phyloP scores from a whole-genome alignment of 2,329 filamentous ascomycete genomes.

The Didymella glomerata region DNA sequence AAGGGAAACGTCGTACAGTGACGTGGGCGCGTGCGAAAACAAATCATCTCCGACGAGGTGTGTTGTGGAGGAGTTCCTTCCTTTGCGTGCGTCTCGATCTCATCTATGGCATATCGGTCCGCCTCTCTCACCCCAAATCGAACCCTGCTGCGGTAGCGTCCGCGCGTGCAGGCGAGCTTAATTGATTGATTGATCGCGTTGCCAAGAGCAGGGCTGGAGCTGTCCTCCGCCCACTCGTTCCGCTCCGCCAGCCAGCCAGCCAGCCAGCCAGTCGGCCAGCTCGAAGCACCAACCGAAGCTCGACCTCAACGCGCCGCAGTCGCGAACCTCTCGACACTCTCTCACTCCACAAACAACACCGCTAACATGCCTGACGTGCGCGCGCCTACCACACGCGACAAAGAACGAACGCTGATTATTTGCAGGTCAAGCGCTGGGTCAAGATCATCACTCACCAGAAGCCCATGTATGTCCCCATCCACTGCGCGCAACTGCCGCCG shows the following conservation, averaged over 20 bases:
- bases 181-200: constrained; percentile 5
- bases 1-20: constrained; percentile 1
- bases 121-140: not conserved
- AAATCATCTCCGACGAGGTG: too few species aligned
- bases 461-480: constrained; percentile 72
- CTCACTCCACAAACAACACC: constrained; percentile 1
- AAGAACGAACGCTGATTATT: constrained; percentile 21
- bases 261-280: constrained; percentile 27
- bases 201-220: constrained; percentile 26
- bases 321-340: constrained; percentile 18
- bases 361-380: constrained; percentile 58
- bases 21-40: constrained; percentile 1
- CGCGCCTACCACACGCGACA: constrained; percentile 9
- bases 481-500: constrained; percentile 25
- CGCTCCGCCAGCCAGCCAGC: constrained; percentile 22
- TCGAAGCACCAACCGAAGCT: constrained; percentile 31
- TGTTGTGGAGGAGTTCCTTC: too few species aligned
- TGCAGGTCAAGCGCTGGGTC: constrained; percentile 81
- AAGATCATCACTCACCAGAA: constrained; percentile 93
- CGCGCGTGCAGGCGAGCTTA: constrained; percentile 13
- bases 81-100: not conserved
- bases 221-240: constrained; percentile 21
- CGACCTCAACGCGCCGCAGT: constrained; percentile 30
- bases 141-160: constrained; percentile 10
- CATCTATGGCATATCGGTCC: not conserved